phyloP scores from a whole-genome alignment of 805 yeast genomes.

The Ogataea trehalophila region DNA sequence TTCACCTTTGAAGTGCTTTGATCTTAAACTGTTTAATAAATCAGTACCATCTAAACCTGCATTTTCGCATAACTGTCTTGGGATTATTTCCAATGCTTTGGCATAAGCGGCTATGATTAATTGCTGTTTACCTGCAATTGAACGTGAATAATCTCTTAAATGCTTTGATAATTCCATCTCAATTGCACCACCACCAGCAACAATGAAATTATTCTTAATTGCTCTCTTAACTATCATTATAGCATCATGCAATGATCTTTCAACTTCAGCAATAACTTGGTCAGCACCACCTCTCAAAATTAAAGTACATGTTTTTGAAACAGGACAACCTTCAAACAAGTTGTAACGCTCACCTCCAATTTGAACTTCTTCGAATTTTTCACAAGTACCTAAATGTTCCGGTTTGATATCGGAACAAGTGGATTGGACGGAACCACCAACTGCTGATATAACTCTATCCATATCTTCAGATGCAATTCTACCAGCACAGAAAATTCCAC shows the following conservation, averaged over 20 bases:
- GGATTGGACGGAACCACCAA: slow-evolving; percentile 86
- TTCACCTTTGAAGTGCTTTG: slow-evolving; percentile 93
- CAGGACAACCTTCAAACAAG: slow-evolving; percentile 86
- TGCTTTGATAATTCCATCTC: slow-evolving; percentile 95
- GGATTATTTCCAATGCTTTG: slow-evolving; percentile 89
- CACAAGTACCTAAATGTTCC: slow-evolving; percentile 81
- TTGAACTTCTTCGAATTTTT: slow-evolving; percentile 83
- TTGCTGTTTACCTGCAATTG: slow-evolving; percentile 95
- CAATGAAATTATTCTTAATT: slow-evolving; percentile 76
- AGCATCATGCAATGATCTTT: slow-evolving; percentile 96
- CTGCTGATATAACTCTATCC: slow-evolving; percentile 89
- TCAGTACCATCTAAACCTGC: slow-evolving; percentile 99
- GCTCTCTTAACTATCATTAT: slow-evolving; percentile 98
- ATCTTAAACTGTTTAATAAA: slow-evolving; percentile 80
- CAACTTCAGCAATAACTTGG: slow-evolving; percentile 98
- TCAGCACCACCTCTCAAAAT: slow-evolving; percentile 97
- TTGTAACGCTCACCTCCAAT: slow-evolving; percentile 95
- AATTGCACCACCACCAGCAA: slow-evolving; percentile 99
- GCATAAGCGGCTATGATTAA: slow-evolving; percentile 89
- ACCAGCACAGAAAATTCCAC: slow-evolving; percentile 96
- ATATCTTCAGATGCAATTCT: slow-evolving; percentile 85
- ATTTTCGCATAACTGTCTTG: slow-evolving; percentile 95
- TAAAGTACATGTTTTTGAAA: slow-evolving; percentile 89
- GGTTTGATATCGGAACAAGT: slow-evolving; percentile 63
- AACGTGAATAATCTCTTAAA: slow-evolving; percentile 78